Base-by-base conservation (phyloP, 2,329 filamentous ascomycete genomes). In the Aspergillus sojae region DNA sequence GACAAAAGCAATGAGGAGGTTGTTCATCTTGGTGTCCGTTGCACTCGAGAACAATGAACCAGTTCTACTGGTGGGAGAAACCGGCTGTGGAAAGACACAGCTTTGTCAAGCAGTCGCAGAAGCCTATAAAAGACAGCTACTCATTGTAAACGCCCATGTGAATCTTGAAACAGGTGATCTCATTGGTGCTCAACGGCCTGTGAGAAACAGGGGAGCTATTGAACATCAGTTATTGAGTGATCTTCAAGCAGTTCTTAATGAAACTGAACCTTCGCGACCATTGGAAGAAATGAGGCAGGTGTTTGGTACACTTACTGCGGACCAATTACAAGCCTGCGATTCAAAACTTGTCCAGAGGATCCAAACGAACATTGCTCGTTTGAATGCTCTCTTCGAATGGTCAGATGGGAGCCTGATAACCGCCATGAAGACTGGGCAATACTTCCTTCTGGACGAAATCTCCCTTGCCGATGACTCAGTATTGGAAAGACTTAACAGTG, bases 401-500 rank as follows among this genome's bases (percentile, higher is more conserved):
- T 90, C 88, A 0, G 95, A 99, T 73, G 95, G 95, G 61, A 96
- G 91, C 73, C 85, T 99, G 1, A 93, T 99, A 1, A 89, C 95
- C 68, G 92, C 96, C 0, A 97, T 99, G 94, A 92, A 91, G 75
- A 85, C 87, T 26, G 95, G 94, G 0, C 87, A 93, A 68, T 93
- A 93, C 73, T 99, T 99, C 79, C 84, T 99, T 26, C 88, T 99
- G 0, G 95, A 99, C 70, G 96, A 99, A 75, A 98, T 99, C 39
- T 99, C 96, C 7, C 86, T 99, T 7, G 95, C 95, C 0, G 96
- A 99, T 73, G 95, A 99, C 75, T 98, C 96, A 6, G 96, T 99
- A 4, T 83, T 99, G 19, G 95, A 99, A 76, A 88, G 95, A 70
- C 84, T 99, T 36, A 99, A 99, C 80, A 98, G 94, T 69, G 94